Percentiles rank a stretch among this genome's conserved stretches.
Evolutionary conservation across 345 rosid genomes (phyloP).

Genomic region (Draba incana): DNA sequence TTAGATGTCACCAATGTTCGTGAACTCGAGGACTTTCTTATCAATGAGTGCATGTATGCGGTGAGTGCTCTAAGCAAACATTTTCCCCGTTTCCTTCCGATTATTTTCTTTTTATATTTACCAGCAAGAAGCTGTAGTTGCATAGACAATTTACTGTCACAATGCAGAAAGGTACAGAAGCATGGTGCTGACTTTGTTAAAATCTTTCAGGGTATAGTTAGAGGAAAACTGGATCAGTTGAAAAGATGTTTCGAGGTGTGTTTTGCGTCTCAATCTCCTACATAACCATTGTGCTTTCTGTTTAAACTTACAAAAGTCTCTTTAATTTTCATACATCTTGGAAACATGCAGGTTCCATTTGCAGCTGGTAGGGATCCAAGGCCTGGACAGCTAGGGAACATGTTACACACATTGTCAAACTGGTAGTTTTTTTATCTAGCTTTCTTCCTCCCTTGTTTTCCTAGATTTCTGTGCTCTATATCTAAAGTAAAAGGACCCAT

Average conservation of each 20-base stretch:
- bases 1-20: constrained; percentile 91
- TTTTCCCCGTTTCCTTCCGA: background rate
- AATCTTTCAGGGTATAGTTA: constrained; percentile 75
- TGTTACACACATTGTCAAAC: constrained; percentile 84
- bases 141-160: background rate
- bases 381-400: constrained; percentile 84
- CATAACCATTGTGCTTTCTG: constrained; percentile 1
- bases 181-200: constrained; percentile 17
- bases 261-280: background rate
- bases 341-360: constrained; percentile 71
- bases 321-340: constrained; percentile 8
- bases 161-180: background rate
- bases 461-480: background rate
- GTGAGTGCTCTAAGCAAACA: constrained; percentile 50
- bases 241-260: constrained; percentile 94
- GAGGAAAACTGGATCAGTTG: constrained; percentile 96
- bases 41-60: constrained; percentile 94
- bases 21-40: constrained; percentile 98
- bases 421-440: constrained; percentile 53
- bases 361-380: constrained; percentile 97
- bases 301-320: background rate
- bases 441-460: constrained; percentile 13
- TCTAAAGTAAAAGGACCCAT: background rate
- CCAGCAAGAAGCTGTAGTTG: constrained; percentile 3
- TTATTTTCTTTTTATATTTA: background rate